Conservation (phyloP, 306 rosid species). For the Dryas drummondii region DNA sequence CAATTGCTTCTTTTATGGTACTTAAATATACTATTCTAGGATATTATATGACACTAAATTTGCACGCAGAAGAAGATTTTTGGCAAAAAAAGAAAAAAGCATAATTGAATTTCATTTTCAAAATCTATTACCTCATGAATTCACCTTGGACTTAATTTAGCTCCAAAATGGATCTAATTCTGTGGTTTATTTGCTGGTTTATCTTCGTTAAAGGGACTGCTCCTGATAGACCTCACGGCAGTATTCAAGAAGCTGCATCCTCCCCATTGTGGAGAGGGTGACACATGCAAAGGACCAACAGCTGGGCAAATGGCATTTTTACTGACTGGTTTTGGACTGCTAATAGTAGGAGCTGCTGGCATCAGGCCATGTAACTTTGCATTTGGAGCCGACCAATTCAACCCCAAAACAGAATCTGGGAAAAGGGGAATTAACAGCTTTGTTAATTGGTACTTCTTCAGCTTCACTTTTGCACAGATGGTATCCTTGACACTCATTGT, state of each 20-base stretch:
- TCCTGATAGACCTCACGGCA: constrained; percentile 71
- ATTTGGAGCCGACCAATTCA: constrained; percentile 89
- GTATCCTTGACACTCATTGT: constrained; percentile 61
- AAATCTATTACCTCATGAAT: not conserved
- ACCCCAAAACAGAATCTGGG: constrained; percentile 73
- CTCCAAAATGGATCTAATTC: not conserved
- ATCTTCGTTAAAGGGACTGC: constrained; percentile 57
- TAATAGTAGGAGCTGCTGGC: constrained; percentile 76
- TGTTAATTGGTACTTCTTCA: constrained; percentile 88
- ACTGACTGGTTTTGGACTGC: constrained; percentile 46
- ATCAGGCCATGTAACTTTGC: constrained; percentile 86
- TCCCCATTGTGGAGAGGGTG: constrained; percentile 47
- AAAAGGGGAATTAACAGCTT: constrained; percentile 77
- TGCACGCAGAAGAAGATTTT: not conserved
- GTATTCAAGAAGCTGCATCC: constrained; percentile 71
- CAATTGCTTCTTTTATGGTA: constrained; percentile 73
- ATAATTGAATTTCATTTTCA: too few relatives aligned
- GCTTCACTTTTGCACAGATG: constrained; percentile 71
- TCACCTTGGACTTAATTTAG: not conserved
- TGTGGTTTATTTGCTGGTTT: not conserved
- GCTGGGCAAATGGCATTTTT: constrained; percentile 65
- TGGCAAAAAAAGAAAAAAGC: too few relatives aligned
- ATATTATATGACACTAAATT: too few relatives aligned
- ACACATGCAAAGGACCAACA: constrained; percentile 61
- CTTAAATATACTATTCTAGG: not conserved